Percentiles rank a stretch among this genome's conserved stretches.
phyloP scores from a whole-genome alignment of 78 protist genomes.

The Diacronema lutheri region DNA sequence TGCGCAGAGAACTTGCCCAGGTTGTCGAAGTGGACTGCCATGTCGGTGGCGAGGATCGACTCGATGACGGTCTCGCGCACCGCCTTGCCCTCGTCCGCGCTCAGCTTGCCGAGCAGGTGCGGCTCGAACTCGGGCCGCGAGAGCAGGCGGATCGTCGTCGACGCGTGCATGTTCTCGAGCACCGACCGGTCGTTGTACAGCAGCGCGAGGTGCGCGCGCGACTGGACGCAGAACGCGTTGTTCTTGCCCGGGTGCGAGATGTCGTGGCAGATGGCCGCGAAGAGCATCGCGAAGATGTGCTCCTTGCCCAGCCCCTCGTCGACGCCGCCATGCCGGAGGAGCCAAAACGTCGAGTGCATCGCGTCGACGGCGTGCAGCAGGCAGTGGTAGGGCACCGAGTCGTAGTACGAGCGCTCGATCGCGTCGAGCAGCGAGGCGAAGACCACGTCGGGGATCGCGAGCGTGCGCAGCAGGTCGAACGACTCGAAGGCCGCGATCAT shows the following conservation, averaged over 20 bases:
- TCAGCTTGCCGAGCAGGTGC: background rate
- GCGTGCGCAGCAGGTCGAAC: too few relatives aligned
- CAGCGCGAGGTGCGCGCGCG: background rate
- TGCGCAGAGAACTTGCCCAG: background rate
- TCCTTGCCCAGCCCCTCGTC: too few relatives aligned
- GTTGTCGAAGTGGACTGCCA: constrained; percentile 23
- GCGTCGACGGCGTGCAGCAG: too few relatives aligned
- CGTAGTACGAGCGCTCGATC: too few relatives aligned
- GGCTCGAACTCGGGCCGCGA: background rate
- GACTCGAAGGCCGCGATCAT: too few relatives aligned
- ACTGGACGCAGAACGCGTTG: background rate
- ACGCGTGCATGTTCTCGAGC: background rate
- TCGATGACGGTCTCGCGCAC: background rate
- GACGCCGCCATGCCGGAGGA: too few relatives aligned
- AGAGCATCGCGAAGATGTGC: background rate
- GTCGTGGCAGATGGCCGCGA: constrained; percentile 24
- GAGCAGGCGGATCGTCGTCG: background rate
- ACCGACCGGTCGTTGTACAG: constrained; percentile 11
- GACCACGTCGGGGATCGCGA: too few relatives aligned
- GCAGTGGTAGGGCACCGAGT: too few relatives aligned
- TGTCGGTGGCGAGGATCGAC: background rate
- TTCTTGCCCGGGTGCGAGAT: background rate
- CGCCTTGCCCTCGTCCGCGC: background rate
- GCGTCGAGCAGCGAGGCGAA: too few relatives aligned
- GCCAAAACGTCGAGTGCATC: too few relatives aligned